Conservation (phyloP, 257 asterid species). For the Nicotiana otophora region DNA sequence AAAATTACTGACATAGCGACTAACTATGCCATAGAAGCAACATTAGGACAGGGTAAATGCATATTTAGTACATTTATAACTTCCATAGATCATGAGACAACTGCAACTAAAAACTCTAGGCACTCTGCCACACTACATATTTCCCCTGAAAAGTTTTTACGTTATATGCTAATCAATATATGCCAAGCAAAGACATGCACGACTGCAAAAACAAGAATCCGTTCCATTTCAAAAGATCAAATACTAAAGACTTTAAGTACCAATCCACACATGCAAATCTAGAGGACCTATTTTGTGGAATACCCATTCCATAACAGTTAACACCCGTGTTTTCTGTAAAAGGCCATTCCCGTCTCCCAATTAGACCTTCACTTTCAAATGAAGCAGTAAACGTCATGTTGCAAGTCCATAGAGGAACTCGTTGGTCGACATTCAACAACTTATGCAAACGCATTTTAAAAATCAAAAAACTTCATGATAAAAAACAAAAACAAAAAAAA, state of each 20-base stretch:
- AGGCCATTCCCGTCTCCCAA: not conserved
- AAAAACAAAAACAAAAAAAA: not conserved
- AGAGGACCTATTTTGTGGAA: not conserved
- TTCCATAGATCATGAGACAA: not conserved
- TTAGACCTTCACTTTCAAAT: not conserved
- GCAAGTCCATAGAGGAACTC: not conserved
- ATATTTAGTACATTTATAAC: not conserved
- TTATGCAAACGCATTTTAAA: not conserved
- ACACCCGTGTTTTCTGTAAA: not conserved
- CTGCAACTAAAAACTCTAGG: not conserved
- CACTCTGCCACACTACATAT: not conserved
- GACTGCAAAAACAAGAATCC: not conserved
- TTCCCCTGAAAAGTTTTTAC: not conserved
- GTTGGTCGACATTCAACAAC: not conserved
- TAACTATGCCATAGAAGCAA: not conserved
- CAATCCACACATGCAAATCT: not conserved
- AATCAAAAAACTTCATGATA: not conserved
- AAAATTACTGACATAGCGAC: not conserved
- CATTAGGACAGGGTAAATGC: not conserved
- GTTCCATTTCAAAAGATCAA: not conserved
- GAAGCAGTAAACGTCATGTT: not conserved
- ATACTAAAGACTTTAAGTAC: not conserved
- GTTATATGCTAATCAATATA: not conserved
- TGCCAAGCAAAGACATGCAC: not conserved
- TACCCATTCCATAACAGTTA: not conserved